Percentiles rank a stretch among this genome's conserved stretches.
phyloP scores from a whole-genome alignment of 2,329 filamentous ascomycete genomes.

The Teratosphaeria nubilosa region DNA sequence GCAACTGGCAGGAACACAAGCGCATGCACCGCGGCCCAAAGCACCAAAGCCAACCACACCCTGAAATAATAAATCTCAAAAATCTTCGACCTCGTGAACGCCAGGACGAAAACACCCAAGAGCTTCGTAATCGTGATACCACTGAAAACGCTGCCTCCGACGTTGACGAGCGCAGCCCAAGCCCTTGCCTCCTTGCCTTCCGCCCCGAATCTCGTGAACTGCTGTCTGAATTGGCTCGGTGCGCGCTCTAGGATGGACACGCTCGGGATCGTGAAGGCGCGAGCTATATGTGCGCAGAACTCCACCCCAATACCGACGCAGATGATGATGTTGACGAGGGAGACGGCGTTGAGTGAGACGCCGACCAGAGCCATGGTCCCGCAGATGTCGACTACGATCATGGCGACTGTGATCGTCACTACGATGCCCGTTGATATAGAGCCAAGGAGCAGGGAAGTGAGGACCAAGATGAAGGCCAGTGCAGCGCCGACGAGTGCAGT shows the following conservation, averaged over 20 bases:
- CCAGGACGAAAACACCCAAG: slow-evolving; percentile 79
- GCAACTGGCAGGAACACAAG: slow-evolving; percentile 86
- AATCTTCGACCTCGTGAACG: slow-evolving; percentile 94
- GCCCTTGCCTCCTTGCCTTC: slow-evolving; percentile 68
- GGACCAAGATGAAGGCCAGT: slow-evolving; percentile 71
- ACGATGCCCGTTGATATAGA: slow-evolving; percentile 72
- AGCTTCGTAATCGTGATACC: slow-evolving; percentile 96
- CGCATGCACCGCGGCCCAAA: slow-evolving; percentile 81
- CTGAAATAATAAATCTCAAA: slow-evolving; percentile 99
- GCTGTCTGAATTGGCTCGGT: slow-evolving; percentile 55
- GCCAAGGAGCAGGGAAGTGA: slow-evolving; percentile 73
- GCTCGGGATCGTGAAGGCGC: slow-evolving; percentile 90
- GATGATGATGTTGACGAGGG: slow-evolving; percentile 90
- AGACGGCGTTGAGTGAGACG: slow-evolving; percentile 90
- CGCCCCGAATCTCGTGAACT: not conserved
- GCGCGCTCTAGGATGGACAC: slow-evolving; percentile 71
- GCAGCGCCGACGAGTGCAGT: slow-evolving; percentile 71
- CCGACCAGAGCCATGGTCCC: slow-evolving; percentile 84
- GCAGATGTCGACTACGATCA: slow-evolving; percentile 90
- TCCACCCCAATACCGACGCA: slow-evolving; percentile 94
- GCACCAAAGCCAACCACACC: slow-evolving; percentile 83
- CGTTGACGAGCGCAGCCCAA: slow-evolving; percentile 89
- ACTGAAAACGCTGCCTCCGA: slow-evolving; percentile 87
- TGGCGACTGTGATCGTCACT: slow-evolving; percentile 76
- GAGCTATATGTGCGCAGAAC: slow-evolving; percentile 93